Base-by-base conservation (phyloP, 116 monocot genomes). In the Posidonia oceanica region DNA sequence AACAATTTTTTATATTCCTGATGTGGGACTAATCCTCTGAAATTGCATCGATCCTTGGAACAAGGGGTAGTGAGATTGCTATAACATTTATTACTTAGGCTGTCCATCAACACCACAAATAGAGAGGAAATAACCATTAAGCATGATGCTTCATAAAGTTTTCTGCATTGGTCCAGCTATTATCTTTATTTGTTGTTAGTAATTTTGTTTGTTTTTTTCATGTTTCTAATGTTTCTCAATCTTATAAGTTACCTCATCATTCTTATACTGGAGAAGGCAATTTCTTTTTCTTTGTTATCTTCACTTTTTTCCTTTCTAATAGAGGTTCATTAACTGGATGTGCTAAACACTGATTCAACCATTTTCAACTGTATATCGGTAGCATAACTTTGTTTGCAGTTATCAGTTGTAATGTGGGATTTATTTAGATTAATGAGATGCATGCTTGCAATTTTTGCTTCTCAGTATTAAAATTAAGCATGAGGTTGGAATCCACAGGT, bases 401-500 rank as follows among this genome's bases (percentile, higher is more conserved):
- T 48, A 48, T 48, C 12, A 48, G 48, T 48, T 48, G 7, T 60
- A 60, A 15, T 22, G 18, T 7, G 29, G 60, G 11, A 60, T 22
- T 22, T 7, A 22, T 60, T 18, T 7, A 4, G 60, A 10, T 22
- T 60, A 23, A 3, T 22, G 60, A 23, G 10, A 22, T 22, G 16
- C 29, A 29, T 15, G 60, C 29, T 60, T 60, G 22, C 6, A 48
- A 60, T 60, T 8, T 21, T 60, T 12, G 18, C 60, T 29, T 22
- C 6, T 60, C 5, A 22, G 7, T 60, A 60, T 60, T 39, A 39
- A 64, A 64, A 29, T 36, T 13, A 44, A 36, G 44, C 52, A 15
- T 3, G 16, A 37, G 54, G 56, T 52, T 48, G 54, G 69, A 41
- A 67, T 58, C 29, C 23, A 18, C 69, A 96, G 96, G 96, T 96